Base-by-base conservation (phyloP, 1,284 basidiomycete species). In the Malassezia cuniculi region DNA sequence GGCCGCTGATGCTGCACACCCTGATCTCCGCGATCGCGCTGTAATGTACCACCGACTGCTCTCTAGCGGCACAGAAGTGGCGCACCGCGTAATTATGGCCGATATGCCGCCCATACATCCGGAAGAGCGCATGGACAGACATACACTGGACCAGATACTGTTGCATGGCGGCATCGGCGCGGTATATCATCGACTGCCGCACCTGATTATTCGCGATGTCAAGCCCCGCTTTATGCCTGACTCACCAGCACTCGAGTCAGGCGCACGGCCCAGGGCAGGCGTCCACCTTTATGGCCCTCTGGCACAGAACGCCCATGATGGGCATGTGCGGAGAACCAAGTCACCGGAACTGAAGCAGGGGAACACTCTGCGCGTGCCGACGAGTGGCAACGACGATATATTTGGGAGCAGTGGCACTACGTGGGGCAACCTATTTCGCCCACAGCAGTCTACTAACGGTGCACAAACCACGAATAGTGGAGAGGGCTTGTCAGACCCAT, bases 1-100 rank as follows among this genome's bases (percentile, higher is more conserved):
- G 79, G 81, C 87, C 11, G 97, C 93, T 3, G 93, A 97, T 68
- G 79, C 90, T 41, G 90, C 95, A 68, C 94, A 93, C 63, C 89
- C 93, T 5, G 93, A 99, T 71, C 73, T 94, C 28, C 77, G 93
- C 21, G 93, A 99, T 69, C 75, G 93, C 47, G 93, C 90, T 0
- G 97, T 90, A 72, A 95, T 99, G 82, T 99, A 97, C 71, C 97
- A 90, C 90, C 79, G 93, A 32, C 74, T 99, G 70, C 75, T 97
- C 26, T 90, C 90, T 1, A 81, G 87, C 14, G 87, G 94, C 66
- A 87, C 93, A 2, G 73, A 79, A 1, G 80, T 82, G 1, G 90
- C 93, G 3, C 77, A 81, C 28, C 43, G 85, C 53, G 82, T 97
- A 47, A 87, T 97, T n/a, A 74, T 97, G 14, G 76, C 84, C 6